Percentiles rank a stretch among this genome's conserved stretches.
Evolutionary conservation across 2,329 filamentous ascomycete species (phyloP).

Genomic region (Alternaria metachromatica): DNA sequence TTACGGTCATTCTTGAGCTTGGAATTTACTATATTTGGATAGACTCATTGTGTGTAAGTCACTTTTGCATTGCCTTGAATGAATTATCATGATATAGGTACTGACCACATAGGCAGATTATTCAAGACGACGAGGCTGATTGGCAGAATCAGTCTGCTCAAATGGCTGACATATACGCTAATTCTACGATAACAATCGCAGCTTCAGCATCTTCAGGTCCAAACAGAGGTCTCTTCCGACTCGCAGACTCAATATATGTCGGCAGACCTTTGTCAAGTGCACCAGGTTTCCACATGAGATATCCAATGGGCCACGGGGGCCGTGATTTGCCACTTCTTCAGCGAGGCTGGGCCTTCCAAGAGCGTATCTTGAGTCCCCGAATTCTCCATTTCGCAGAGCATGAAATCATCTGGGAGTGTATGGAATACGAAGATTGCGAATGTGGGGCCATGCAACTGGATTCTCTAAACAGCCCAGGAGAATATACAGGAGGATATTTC

Average conservation of each 20-base stretch:
- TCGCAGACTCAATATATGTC: background rate
- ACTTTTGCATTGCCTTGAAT: too few relatives aligned
- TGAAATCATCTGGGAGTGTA: conserved; percentile 26
- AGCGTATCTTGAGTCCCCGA: conserved; percentile 15
- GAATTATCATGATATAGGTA: too few relatives aligned
- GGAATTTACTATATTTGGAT: conserved; percentile 34
- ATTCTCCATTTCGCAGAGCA: conserved; percentile 13
- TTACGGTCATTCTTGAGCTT: conserved; percentile 1
- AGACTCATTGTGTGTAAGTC: conserved; percentile 15
- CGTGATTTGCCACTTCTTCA: background rate
- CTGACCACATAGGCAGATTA: too few relatives aligned
- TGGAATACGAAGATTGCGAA: background rate
- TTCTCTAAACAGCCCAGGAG: too few relatives aligned
- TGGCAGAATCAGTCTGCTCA: background rate
- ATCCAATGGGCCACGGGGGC: background rate
- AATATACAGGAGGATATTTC: too few relatives aligned
- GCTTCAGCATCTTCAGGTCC: background rate
- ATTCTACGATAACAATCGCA: background rate
- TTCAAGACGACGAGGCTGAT: background rate
- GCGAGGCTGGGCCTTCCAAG: conserved; percentile 21
- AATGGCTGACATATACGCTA: background rate
- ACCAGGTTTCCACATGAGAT: background rate
- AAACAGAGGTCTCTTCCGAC: background rate
- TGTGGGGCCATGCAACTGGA: background rate
- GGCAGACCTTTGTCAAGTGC: background rate